Conservation (phyloP, 225 moss, liverwort and hornwort species). For the Pseudisothecium myosuroides region DNA sequence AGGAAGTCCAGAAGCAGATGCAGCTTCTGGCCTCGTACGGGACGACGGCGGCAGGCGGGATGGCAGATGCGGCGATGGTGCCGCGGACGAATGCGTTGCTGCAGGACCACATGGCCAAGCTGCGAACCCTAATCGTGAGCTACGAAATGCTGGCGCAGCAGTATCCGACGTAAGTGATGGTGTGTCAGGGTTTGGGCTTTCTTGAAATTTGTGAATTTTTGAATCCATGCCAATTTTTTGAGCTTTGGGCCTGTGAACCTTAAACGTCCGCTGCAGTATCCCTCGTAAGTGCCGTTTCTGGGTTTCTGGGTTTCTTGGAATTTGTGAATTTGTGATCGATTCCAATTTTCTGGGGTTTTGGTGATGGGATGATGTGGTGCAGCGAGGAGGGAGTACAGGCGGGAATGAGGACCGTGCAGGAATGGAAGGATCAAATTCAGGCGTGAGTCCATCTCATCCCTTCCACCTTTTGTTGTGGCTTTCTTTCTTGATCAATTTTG, state of each 20-base stretch:
- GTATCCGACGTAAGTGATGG: constrained; percentile 42
- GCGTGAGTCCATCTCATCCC: constrained; percentile 61
- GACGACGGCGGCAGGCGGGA: constrained; percentile 16
- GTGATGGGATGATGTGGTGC: constrained; percentile 7
- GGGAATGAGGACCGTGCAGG: constrained; percentile 49
- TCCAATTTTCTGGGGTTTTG: background rate
- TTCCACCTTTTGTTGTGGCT: background rate
- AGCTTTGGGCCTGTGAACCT: constrained; percentile 15
- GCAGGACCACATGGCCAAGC: constrained; percentile 62
- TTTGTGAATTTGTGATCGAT: background rate
- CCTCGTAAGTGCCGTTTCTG: constrained; percentile 3
- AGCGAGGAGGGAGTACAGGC: constrained; percentile 79
- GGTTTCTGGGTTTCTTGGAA: background rate
- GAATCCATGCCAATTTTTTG: background rate
- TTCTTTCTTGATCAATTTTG: background rate
- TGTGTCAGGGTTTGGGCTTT: background rate
- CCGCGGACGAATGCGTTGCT: constrained; percentile 77
- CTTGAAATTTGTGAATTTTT: background rate
- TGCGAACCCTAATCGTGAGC: constrained; percentile 55
- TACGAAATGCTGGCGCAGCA: constrained; percentile 75
- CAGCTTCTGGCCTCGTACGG: constrained; percentile 55
- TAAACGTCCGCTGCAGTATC: constrained; percentile 46
- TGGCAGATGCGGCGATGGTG: constrained; percentile 55
- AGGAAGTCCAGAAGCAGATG: constrained; percentile 71
- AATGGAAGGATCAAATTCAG: constrained; percentile 89